Base-by-base conservation (phyloP, 2,329 filamentous ascomycete genomes). In the Cladosporium sp. region DNA sequence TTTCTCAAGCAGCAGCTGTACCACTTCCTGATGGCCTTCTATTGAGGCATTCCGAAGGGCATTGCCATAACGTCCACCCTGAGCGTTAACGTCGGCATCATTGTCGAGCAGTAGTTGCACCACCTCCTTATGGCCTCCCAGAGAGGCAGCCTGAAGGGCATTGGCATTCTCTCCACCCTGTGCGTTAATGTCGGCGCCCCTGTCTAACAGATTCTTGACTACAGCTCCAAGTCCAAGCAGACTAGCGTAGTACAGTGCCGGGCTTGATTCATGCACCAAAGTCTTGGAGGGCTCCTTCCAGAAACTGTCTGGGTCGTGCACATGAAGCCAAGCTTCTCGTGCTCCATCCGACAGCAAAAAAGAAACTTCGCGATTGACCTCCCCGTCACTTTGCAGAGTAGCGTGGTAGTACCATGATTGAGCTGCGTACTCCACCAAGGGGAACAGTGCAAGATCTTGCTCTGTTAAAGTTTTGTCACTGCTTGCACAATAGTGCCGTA, bases 31-130 rank as follows among this genome's bases (percentile, higher is more conserved):
- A 15, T 43, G 19, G 29, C 44, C 51, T 19, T 19, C 7, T 9
- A 13, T 37, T 34, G 39, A 50, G 12, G 50, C 43, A 11, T 49
- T 51, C 20, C 48, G 51, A n/a, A 56, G 50, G 17, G 48, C 44
- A 22, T 49, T n/a, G 52, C 52, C 24, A 38, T 41, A 12, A 17
- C 30, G 11, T 48, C 24, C 11, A 15, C 29, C 50, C 32, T 48
- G 41, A 9, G 43, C 43, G 45, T 62, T 56, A 15, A 59, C 52
- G 44, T 56, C 32, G 11, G 53, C 56, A 7, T 53, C 58, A 4
- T 29, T 17, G 8, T 52, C 48, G 15, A 60, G 36, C 20, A 62
- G 54, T 15, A 60, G 18, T 32, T 59, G 39, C 12, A 64, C 56
- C 11, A 60, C 19, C 20, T 57, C 54, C 29, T 54, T 51, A 38